Base-by-base conservation (phyloP, 257 asterid species). In the Galeopsis tetrahit region DNA sequence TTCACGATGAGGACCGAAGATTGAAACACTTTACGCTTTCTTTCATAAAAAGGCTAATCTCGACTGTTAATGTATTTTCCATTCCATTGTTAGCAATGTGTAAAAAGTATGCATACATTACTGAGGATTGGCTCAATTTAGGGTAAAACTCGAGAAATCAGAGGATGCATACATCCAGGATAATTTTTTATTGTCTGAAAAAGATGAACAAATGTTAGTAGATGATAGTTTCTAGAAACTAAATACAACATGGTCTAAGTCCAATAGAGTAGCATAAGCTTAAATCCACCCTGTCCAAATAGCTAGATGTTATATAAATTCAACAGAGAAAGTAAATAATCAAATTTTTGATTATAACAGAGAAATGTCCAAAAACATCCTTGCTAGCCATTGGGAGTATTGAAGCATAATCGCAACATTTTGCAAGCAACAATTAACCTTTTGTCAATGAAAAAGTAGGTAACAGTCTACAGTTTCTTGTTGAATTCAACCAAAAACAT, bases 161-260 rank as follows among this genome's bases (percentile, higher is more conserved):
- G 80, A 59, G 96, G 90, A 75, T 90, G 99, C 68, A 88, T 79
- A 75, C 99, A 94, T 62, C 98, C 97, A 9, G 99, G 97, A 81
- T 95, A 93, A 79, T 82, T 75, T 85, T 92, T 94, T 61, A 94
- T 90, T 57, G 95, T 96, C 99, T 94, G 93, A 48, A 74, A 58
- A 59, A 44, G 48, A 57, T 65, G 44, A 77, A 40, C 66, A 72
- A 48, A 57, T 69, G 49, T 68, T 21, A 32, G 48, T 39, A 66
- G 52, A 52, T 42, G 61, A 38, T 62, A 61, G 55, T 52, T 61
- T 68, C 15, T 11, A 42, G 74, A 63, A 10, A 44, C 44, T 62
- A 55, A 69, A 66, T 42, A 48, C 38, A 61, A 67, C 58, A 66
- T 21, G 34, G 39, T 43, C 6, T 35, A 15, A 66, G 35, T 33